phyloP scores from a whole-genome alignment of 2,329 filamentous ascomycete species.

The Grosmannia penicillata region DNA sequence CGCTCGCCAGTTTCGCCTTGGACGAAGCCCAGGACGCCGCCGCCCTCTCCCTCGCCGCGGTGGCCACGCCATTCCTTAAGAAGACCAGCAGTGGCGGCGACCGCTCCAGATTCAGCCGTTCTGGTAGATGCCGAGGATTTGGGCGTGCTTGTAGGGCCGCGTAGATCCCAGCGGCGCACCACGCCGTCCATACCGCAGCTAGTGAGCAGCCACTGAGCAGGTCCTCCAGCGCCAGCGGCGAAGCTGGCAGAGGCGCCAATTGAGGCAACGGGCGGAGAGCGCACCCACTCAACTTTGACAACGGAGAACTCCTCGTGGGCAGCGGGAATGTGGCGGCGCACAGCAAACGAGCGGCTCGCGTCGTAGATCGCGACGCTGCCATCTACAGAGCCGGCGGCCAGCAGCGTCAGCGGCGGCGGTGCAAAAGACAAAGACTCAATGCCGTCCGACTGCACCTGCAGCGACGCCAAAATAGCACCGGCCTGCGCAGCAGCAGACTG shows the following conservation, averaged over 20 bases:
- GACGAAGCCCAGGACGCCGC: conserved; percentile 82
- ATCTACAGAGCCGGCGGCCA: conserved; percentile 55
- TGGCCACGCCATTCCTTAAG: conserved; percentile 86
- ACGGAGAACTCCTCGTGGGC: conserved; percentile 83
- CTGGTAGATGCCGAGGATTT: conserved; percentile 15
- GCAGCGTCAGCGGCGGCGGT: conserved; percentile 33
- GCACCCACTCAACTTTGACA: conserved; percentile 81
- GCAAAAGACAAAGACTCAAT: conserved; percentile 66
- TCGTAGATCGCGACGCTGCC: conserved; percentile 79
- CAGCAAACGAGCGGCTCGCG: conserved; percentile 68
- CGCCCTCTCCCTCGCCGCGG: conserved; percentile 67
- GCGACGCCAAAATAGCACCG: conserved; percentile 59
- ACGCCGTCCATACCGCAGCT: conserved; percentile 86
- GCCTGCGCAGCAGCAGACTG: conserved; percentile 15
- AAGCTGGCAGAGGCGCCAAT: neutral
- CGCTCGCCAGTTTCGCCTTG: conserved; percentile 60
- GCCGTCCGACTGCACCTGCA: conserved; percentile 61
- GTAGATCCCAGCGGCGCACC: conserved; percentile 72
- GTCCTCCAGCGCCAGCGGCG: conserved; percentile 17
- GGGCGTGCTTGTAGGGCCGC: conserved; percentile 24
- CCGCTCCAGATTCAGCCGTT: neutral
- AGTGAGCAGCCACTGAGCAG: conserved; percentile 52
- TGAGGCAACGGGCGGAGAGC: conserved; percentile 7
- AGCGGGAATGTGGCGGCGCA: conserved; percentile 66
- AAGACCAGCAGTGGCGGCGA: conserved; percentile 31